Evolutionary conservation across 1,284 basidiomycete species (phyloP), one percentile per base, ranked within the genome.

Genomic region (Violaceomyces palustris): DNA sequence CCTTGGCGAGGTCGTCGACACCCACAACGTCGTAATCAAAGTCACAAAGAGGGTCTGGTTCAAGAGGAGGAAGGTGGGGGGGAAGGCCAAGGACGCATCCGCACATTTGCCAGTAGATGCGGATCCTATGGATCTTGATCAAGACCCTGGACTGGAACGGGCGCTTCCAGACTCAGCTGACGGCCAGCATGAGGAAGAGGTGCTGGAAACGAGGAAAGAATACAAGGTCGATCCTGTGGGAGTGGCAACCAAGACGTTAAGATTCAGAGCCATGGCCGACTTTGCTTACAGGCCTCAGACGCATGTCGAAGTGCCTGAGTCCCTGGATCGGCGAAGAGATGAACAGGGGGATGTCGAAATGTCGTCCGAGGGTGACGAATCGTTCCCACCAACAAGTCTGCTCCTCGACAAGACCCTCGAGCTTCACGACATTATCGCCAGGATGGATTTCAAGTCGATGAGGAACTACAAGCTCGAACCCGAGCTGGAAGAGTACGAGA

Each of bases 161-260:
- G 57, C 51, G 21, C 49, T 49, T 4, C 51, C 48, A 9, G 39
- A 42, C 10, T n/a, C n/a, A n/a, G n/a, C n/a, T n/a, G n/a, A n/a
- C n/a, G n/a, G n/a, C n/a, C n/a, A n/a, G n/a, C n/a, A n/a, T n/a
- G n/a, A n/a, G n/a, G n/a, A n/a, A n/a, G n/a, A 14, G 65, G 62
- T 21, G 76, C 74, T 14, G n/a, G n/a, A n/a, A n/a, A 75, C 76
- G 21, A 71, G 72, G n/a, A 55, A 79, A 25, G 58, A 78, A 21
- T 97, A 88, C 73, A 85, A 80, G 1, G 79, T 85, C 5, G 82
- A 88, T 54, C 79, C 85, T 0, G 73, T 88, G 1, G 93, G 92
- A 0, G 75, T 84, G 12, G 79, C 87, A 17, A 78, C 82, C 1
- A 88, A 86, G 75, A 89, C 89, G 1, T 84, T 85, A 28, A 80